phyloP scores from a whole-genome alignment of 1,284 basidiomycete species.

The Tilletia walkeri region DNA sequence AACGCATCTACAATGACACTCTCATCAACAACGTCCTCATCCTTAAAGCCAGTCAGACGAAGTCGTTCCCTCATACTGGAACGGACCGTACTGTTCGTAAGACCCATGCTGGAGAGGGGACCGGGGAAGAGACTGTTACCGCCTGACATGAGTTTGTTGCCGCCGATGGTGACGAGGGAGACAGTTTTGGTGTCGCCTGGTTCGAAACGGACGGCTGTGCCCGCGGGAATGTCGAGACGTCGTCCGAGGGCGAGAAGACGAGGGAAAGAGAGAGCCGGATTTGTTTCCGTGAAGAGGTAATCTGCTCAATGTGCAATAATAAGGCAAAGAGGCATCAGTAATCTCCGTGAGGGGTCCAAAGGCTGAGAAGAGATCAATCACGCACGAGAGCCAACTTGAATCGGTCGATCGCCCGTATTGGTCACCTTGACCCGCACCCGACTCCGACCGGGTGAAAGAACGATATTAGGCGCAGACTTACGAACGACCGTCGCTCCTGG shows the following conservation, averaged over 20 bases:
- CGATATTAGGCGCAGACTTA: slow-evolving; percentile 60
- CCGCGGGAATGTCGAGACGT: slow-evolving; percentile 85
- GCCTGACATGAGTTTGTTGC: slow-evolving; percentile 70
- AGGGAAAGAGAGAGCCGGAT: slow-evolving; percentile 78
- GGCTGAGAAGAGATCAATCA: neutral
- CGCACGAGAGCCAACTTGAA: slow-evolving; percentile 64
- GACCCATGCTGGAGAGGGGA: slow-evolving; percentile 28
- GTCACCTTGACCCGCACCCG: slow-evolving; percentile 75
- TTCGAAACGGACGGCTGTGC: slow-evolving; percentile 94
- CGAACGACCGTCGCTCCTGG: slow-evolving; percentile 41
- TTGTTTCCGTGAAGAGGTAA: slow-evolving; percentile 85
- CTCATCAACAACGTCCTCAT: slow-evolving; percentile 29
- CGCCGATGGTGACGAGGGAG: slow-evolving; percentile 75
- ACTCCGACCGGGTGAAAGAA: slow-evolving; percentile 71
- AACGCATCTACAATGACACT: slow-evolving; percentile 20
- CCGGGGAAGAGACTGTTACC: slow-evolving; percentile 68
- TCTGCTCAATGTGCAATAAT: slow-evolving; percentile 60
- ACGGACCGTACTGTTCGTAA: slow-evolving; percentile 21
- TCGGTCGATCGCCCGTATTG: slow-evolving; percentile 89
- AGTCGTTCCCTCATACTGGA: slow-evolving; percentile 29
- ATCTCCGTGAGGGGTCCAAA: neutral
- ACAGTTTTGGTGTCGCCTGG: slow-evolving; percentile 86
- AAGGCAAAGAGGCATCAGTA: neutral
- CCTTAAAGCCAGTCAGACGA: slow-evolving; percentile 33
- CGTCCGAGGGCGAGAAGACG: slow-evolving; percentile 76